These are phyloP conservation scores for Amyloporia xantha DNA, from an alignment of 768 basidiomycete species.

Conservation along the genomic window DNA sequence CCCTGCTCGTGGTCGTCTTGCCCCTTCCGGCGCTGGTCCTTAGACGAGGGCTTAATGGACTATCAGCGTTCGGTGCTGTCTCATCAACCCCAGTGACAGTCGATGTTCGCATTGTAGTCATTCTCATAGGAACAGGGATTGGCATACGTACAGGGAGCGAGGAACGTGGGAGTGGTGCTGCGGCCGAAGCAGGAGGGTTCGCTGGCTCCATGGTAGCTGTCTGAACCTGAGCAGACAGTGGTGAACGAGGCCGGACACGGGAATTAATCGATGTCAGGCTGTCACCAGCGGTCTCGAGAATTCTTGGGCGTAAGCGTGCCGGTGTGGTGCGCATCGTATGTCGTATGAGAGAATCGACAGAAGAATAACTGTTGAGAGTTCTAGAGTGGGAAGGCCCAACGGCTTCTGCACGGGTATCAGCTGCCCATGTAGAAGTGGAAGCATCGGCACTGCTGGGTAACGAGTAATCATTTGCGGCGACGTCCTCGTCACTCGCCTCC, in stretches of 20 bases:
- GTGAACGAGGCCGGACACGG: not conserved
- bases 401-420: not conserved
- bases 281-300: constrained; percentile 4
- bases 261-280: constrained; percentile 5
- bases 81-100: too few species aligned
- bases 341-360: constrained; percentile 20
- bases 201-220: not conserved
- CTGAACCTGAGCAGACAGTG: not conserved
- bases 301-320: not conserved
- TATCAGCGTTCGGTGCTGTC: too few species aligned
- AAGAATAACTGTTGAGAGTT: constrained; percentile 21
- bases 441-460: not conserved
- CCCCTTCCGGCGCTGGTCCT: not conserved
- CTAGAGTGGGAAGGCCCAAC: constrained; percentile 1
- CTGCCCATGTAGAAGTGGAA: not conserved
- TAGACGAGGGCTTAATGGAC: not conserved
- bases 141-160: constrained; percentile 3
- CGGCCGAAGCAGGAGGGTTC: constrained; percentile 4
- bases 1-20: constrained; percentile 5
- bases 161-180: constrained; percentile 6
- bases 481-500: not conserved
- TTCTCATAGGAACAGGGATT: constrained; percentile 14
- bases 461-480: not conserved
- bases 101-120: constrained; percentile 9
- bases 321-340: constrained; percentile 13